Conservation (phyloP, 148 eudicot species). For the Silene uniflora region DNA sequence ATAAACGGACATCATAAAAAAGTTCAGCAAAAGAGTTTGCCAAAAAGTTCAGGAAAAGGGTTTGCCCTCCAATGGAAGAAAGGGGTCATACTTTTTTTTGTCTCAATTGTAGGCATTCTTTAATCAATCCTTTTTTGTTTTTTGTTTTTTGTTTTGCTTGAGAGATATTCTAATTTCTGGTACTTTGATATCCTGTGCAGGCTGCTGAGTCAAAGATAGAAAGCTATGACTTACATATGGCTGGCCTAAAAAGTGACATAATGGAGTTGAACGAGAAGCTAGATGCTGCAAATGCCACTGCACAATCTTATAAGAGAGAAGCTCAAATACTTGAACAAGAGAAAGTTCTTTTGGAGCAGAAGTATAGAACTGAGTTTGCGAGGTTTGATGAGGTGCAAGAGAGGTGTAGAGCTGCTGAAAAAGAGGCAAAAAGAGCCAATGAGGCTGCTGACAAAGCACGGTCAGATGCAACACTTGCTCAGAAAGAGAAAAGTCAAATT, state of each 20-base stretch:
- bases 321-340: slow-evolving; percentile 75
- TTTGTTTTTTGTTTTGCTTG: no score
- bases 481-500: slow-evolving; percentile 61
- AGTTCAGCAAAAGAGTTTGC: no score
- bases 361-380: slow-evolving; percentile 60
- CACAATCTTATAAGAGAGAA: slow-evolving; percentile 79
- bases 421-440: slow-evolving; percentile 78
- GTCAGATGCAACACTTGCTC: slow-evolving; percentile 69
- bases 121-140: no score
- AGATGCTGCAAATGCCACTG: slow-evolving; percentile 51
- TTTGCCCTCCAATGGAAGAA: no score
- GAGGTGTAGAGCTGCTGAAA: slow-evolving; percentile 76
- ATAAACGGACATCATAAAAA: no score
- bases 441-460: slow-evolving; percentile 83
- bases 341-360: slow-evolving; percentile 70
- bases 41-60: no score
- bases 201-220: slow-evolving; percentile 74
- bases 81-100: no score
- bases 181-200: slow-evolving; percentile 26
- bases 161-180: no score
- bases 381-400: slow-evolving; percentile 81
- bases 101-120: no score
- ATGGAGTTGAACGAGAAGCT: slow-evolving; percentile 58
- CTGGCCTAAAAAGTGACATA: slow-evolving; percentile 44
- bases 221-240: slow-evolving; percentile 51